Evolutionary conservation across 495 filamentous ascomycete genomes (phyloP), one percentile per base, ranked within the genome.

Genomic region (Tetracladium setigerum): DNA sequence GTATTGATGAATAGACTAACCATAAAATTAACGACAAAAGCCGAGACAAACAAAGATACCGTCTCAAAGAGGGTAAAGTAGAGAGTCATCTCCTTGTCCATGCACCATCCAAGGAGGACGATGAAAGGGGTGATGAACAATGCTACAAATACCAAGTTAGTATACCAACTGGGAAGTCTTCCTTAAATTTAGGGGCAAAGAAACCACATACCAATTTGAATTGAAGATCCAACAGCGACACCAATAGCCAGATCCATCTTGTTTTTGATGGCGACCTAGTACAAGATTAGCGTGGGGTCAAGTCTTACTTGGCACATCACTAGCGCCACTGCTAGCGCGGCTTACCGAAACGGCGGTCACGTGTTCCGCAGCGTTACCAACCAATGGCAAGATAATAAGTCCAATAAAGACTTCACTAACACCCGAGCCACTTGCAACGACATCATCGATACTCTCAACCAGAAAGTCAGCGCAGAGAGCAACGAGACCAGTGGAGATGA

Each of bases 161-260:
- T 55, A 31, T 11, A 32, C 13, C 10, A 5, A 15, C 30, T n/a
- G n/a, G n/a, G n/a, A n/a, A n/a, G n/a, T n/a, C n/a, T n/a, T 7
- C 11, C 9, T 14, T 13, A 38, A 34, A n/a, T 18, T 15, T 3
- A 34, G 13, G 14, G 13, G n/a, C n/a, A n/a, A n/a, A n/a, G n/a
- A n/a, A n/a, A n/a, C n/a, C n/a, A 60, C 59, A 2, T 58, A 66
- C 64, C 64, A 69, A 84, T 83, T 64, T 95, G 89, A 59, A 95
- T 94, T 53, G 83, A 89, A 40, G 79, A 85, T 12, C 89, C 89
- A 15, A 95, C 81, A 4, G 89, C 89, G 19, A 95, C 86, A 55
- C 87, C 89, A 52, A 95, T 94, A 0, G 89, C 83, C 22, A 95
- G 70, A 69, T 95, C 89, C 89, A 95, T 94, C 70, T 95, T 95